Evolutionary conservation across 345 rosid species (phyloP), one percentile per base, ranked within the genome.

Genomic region (Populus alba): DNA sequence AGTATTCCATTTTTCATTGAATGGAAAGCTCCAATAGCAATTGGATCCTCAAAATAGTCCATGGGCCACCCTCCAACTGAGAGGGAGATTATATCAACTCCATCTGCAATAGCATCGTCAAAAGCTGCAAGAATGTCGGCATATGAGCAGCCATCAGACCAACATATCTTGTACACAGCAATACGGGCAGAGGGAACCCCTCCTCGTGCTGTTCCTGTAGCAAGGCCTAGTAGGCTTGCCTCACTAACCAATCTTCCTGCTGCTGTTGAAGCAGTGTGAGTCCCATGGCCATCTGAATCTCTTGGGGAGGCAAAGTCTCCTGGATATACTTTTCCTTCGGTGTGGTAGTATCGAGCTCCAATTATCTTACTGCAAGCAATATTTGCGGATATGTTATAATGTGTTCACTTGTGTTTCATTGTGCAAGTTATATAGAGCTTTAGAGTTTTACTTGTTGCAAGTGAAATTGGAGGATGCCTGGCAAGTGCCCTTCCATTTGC

Each of bases 401-500:
- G 47, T 43, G 47, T 43, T 10, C 11, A 12, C 49, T 43, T 43
- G 49, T 11, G 49, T 43, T 17, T 62, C 29, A 8, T 23, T 20
- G 29, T 22, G 66, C 66, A 22, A 27, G 13, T 22, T 25, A 20
- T 62, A 10, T 62, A 27, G 23, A 10, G 33, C 29, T 43, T 2
- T 7, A 39, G 4, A 18, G 25, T 9, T 33, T 72, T 89, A 90
- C 95, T 87, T 88, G 81, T 88, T 90, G 84, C 92, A 91, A 47
- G 90, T 80, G 84, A 88, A 86, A 81, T 88, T 89, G 79, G 80
- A 17, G 29, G 85, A 80, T 1, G 18, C 62, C 45, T 83, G 35
- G 71, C 93, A 87, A 43, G 62, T 80, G 41, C 91, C 90, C 73
- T 83, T 86, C 91, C 90, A 88, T 83, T 83, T 87, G 5, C 37